A percentile compares a stretch with the other conserved stretches of the same genome.
Evolutionary conservation across 345 rosid genomes (phyloP).

Genomic region (Eucalyptus marginata): DNA sequence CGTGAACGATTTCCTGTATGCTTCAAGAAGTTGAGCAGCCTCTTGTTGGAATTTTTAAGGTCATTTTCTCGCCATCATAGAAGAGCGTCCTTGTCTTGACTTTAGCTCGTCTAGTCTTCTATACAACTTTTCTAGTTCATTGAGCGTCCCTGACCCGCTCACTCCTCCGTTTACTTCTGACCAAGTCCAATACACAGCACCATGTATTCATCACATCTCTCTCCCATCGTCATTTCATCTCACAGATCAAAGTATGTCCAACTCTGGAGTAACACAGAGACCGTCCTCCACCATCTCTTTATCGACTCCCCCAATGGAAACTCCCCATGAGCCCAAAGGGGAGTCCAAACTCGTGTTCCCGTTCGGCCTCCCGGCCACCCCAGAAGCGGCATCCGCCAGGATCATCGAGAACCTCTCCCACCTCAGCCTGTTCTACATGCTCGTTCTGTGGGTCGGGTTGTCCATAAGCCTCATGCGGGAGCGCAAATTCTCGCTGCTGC

Average conservation of each 20-base stretch:
- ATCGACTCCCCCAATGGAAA: not conserved
- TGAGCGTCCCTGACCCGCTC: not conserved
- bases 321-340: not conserved
- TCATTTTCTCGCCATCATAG: not conserved
- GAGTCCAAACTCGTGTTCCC: not conserved
- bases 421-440: constrained; percentile 5
- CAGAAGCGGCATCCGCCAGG: not conserved
- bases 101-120: not conserved
- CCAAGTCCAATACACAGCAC: not conserved
- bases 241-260: not conserved
- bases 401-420: constrained; percentile 1
- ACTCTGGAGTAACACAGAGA: not conserved
- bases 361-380: not conserved
- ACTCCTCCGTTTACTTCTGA: not conserved
- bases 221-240: not conserved
- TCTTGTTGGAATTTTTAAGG: not conserved
- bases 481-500: constrained; percentile 5
- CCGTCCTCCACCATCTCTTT: not conserved
- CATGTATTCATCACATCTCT: not conserved
- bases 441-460: constrained; percentile 6
- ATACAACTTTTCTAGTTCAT: accelerated
- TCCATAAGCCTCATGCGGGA: constrained; percentile 4
- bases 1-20: not conserved
- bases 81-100: not conserved
- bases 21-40: not conserved